Percentiles rank a stretch among this genome's conserved stretches.
Evolutionary conservation across 177 flowering plant genomes (phyloP).

Genomic region (Vitis hybrid): DNA sequence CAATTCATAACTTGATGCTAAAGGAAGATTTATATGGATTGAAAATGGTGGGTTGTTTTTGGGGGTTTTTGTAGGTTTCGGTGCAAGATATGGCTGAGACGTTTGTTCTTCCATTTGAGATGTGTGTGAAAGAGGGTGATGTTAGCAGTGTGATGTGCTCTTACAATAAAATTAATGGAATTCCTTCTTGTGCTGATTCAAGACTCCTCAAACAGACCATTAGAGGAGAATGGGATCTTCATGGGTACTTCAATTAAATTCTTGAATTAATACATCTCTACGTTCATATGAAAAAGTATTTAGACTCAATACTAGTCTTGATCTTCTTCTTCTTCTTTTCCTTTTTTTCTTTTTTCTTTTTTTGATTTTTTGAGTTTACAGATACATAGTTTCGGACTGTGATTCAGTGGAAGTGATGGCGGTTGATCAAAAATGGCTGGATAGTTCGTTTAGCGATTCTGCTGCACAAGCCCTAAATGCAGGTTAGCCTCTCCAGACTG

Average conservation of each 20-base stretch:
- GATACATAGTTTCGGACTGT: constrained; percentile 32
- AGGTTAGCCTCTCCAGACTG: constrained; percentile 1
- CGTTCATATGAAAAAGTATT: too few relatives aligned
- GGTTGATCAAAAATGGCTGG: constrained; percentile 21
- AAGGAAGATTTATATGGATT: too few relatives aligned
- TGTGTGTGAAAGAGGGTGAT: constrained; percentile 1
- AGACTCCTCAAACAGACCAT: neutral
- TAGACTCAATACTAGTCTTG: too few relatives aligned
- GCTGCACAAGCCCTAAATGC: constrained; percentile 22
- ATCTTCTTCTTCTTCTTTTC: too few relatives aligned
- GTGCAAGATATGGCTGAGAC: constrained; percentile 3
- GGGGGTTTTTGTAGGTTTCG: neutral
- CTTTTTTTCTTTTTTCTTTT: too few relatives aligned
- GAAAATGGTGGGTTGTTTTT: too few relatives aligned
- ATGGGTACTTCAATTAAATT: neutral
- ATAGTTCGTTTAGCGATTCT: constrained; percentile 18
- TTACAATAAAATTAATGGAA: neutral
- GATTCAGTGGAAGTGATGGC: constrained; percentile 26
- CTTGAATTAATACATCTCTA: too few relatives aligned
- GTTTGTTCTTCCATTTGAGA: neutral
- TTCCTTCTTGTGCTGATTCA: neutral
- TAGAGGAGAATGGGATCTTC: constrained; percentile 3
- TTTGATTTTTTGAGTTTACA: neutral
- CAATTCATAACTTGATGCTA: too few relatives aligned
- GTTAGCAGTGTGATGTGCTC: constrained; percentile 7